phyloP scores from a whole-genome alignment of 2,329 filamentous ascomycete genomes.

The Dactylellina drechsleri region DNA sequence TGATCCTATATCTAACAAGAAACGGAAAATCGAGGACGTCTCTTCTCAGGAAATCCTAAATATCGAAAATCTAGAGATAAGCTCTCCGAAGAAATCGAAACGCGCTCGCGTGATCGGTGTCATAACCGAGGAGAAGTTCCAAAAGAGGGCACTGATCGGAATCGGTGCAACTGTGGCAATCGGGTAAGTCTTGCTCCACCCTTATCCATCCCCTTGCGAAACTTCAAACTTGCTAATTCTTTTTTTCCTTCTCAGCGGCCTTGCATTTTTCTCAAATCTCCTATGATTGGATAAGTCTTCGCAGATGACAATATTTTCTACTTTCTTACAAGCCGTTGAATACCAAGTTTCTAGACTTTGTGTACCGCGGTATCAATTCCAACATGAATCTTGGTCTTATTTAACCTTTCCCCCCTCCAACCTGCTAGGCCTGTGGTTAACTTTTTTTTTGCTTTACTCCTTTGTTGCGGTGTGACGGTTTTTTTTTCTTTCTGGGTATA shows the following conservation, averaged over 20 bases:
- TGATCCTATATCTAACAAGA: constrained; percentile 21
- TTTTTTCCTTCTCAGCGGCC: constrained; percentile 5
- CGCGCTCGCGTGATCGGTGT: constrained; percentile 75
- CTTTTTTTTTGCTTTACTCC: neutral
- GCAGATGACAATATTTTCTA: too few species aligned
- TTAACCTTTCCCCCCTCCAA: too few species aligned
- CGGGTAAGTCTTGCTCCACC: constrained; percentile 74
- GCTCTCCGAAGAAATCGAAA: constrained; percentile 78
- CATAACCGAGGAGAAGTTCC: constrained; percentile 84
- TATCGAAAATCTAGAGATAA: constrained; percentile 61
- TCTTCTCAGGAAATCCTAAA: constrained; percentile 62
- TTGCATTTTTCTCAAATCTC: constrained; percentile 47
- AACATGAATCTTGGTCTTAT: too few species aligned
- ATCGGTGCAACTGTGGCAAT: constrained; percentile 86
- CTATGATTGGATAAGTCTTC: constrained; percentile 17
- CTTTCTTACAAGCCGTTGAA: too few species aligned
- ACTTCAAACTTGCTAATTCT: neutral
- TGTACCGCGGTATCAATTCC: too few species aligned
- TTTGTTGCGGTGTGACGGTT: neutral
- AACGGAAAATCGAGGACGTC: constrained; percentile 58
- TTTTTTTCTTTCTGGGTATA: constrained; percentile 4
- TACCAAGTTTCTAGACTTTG: too few species aligned
- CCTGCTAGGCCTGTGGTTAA: too few species aligned
- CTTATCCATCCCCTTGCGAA: neutral
- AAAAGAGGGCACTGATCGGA: constrained; percentile 84